A percentile compares a stretch with the other conserved stretches of the same genome.
phyloP scores from a whole-genome alignment of 495 filamentous ascomycete genomes.

The Penicillium angulare region DNA sequence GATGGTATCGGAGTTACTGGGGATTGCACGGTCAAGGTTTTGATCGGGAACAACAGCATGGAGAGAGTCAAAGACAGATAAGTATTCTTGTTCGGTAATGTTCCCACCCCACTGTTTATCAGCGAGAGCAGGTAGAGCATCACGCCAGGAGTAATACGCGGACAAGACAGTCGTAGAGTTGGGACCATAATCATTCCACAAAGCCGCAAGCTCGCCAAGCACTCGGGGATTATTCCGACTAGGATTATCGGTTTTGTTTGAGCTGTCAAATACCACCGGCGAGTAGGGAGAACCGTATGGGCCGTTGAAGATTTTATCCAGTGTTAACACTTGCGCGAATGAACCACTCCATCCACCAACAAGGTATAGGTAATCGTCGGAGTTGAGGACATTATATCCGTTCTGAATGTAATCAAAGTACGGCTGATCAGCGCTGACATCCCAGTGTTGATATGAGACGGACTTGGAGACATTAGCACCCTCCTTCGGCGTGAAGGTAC shows the following conservation, averaged over 20 bases:
- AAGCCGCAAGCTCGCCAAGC: conserved; percentile 41
- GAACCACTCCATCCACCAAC: conserved; percentile 47
- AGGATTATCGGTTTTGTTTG: conserved; percentile 45
- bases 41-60: conserved; percentile 41
- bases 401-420: conserved; percentile 49
- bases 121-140: conserved; percentile 47
- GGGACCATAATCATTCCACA: conserved; percentile 54
- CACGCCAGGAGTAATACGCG: conserved; percentile 48
- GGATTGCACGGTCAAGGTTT: conserved; percentile 45
- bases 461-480: conserved; percentile 41
- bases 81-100: conserved; percentile 38
- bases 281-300: conserved; percentile 39
- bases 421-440: conserved; percentile 45
- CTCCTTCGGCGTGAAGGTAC: conserved; percentile 46
- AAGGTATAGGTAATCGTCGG: conserved; percentile 49
- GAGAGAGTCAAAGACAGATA: conserved; percentile 32
- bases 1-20: conserved; percentile 36
- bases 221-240: conserved; percentile 34
- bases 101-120: conserved; percentile 58
- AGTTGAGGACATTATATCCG: conserved; percentile 52
- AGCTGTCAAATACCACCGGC: conserved; percentile 47
- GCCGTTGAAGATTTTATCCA: conserved; percentile 47
- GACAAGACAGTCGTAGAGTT: conserved; percentile 47
- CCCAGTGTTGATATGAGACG: conserved; percentile 49
- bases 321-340: conserved; percentile 33